A percentile compares a stretch with the other conserved stretches of the same genome.
phyloP scores from a whole-genome alignment of 2,329 filamentous ascomycete genomes.

The Alternaria brassicae region DNA sequence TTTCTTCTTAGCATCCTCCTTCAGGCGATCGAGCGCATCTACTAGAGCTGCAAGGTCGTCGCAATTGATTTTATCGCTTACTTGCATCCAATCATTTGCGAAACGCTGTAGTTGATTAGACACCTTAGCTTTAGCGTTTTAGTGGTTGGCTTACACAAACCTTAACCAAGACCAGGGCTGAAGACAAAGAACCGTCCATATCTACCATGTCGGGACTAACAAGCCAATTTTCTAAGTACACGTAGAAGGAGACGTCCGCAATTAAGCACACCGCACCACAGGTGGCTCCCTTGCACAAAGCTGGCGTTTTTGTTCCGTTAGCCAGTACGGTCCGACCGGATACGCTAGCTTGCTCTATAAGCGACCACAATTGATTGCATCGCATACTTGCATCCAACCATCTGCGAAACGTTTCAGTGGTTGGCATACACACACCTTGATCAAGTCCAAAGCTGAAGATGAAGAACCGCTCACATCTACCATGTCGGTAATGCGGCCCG shows the following conservation, averaged over 20 bases:
- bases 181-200: not conserved
- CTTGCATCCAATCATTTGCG: slow-evolving; percentile 5
- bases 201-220: not conserved
- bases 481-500: not conserved
- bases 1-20: slow-evolving; percentile 8
- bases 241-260: not conserved
- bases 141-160: not conserved
- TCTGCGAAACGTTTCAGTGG: not conserved
- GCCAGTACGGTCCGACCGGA: too few relatives aligned
- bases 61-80: not conserved
- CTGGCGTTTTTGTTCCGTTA: too few relatives aligned
- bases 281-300: too few relatives aligned
- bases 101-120: slow-evolving; percentile 3
- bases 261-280: not conserved
- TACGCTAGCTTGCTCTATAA: not conserved
- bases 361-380: not conserved
- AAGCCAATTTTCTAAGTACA: not conserved
- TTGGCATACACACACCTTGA: not conserved
- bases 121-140: not conserved
- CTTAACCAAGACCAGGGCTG: not conserved
- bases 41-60: slow-evolving; percentile 5
- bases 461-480: not conserved
- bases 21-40: slow-evolving; percentile 6
- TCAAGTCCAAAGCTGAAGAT: not conserved
- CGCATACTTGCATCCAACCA: not conserved